Conservation (phyloP, 2,329 filamentous ascomycete genomes). For the Alternaria longipes region DNA sequence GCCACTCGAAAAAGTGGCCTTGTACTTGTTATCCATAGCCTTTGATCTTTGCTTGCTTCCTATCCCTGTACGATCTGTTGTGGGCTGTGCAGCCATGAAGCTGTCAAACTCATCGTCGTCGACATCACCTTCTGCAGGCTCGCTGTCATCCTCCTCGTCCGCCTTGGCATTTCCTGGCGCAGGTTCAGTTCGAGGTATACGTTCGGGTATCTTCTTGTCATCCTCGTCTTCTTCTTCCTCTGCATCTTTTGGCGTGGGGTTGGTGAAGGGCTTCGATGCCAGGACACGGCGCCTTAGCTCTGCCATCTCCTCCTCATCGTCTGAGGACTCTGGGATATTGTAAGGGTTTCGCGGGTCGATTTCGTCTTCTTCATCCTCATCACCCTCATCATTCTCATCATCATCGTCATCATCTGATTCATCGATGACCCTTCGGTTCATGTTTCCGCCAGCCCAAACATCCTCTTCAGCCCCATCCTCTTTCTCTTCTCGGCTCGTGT, state of each 20-base stretch:
- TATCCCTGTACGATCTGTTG: slow-evolving; percentile 85
- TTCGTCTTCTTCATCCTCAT: slow-evolving; percentile 53
- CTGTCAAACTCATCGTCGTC: slow-evolving; percentile 84
- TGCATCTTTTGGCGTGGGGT: slow-evolving; percentile 54
- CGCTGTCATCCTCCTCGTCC: slow-evolving; percentile 71
- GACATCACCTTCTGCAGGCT: slow-evolving; percentile 72
- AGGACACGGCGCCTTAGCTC: slow-evolving; percentile 91
- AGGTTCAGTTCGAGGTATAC: slow-evolving; percentile 67
- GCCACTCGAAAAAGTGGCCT: slow-evolving; percentile 46
- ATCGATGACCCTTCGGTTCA: slow-evolving; percentile 69
- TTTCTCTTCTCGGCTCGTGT: slow-evolving; percentile 74
- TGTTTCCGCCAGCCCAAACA: slow-evolving; percentile 90
- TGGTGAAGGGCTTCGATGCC: slow-evolving; percentile 86
- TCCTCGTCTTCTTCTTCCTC: slow-evolving; percentile 41
- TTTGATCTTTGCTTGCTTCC: slow-evolving; percentile 66
- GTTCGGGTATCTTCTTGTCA: slow-evolving; percentile 66
- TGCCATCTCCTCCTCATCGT: slow-evolving; percentile 90
- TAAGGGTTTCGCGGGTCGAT: slow-evolving; percentile 71
- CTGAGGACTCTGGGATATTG: slow-evolving; percentile 75
- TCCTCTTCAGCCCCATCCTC: slow-evolving; percentile 69
- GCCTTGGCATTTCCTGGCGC: slow-evolving; percentile 39
- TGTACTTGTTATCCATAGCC: slow-evolving; percentile 47
- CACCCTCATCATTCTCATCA: slow-evolving; percentile 58
- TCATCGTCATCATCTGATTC: slow-evolving; percentile 56
- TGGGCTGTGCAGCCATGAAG: slow-evolving; percentile 89